Evolutionary conservation across 2,329 filamentous ascomycete species (phyloP), one percentile per base, ranked within the genome.

Genomic region (Curvularia sp.): DNA sequence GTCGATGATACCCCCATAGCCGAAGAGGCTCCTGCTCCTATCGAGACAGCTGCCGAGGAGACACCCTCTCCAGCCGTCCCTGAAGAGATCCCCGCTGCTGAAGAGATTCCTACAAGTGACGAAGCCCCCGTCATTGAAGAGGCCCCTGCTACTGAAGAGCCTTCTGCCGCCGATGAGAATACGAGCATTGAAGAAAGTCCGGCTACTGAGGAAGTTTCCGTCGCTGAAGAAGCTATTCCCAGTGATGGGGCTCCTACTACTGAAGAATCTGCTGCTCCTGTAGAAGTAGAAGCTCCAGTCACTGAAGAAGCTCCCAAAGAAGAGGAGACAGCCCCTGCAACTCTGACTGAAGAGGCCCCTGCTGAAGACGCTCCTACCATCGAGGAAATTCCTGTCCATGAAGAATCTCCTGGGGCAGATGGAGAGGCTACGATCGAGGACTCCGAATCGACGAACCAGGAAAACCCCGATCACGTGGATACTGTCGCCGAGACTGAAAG

Each of bases 351-450:
- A 21, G 38, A 41, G 12, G 38, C 8, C 10, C 18, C 9, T 5
- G 9, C 19, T n/a, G 61, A 61, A 18, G 61, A 65, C 3, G 13
- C 21, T 34, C 15, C 27, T 2, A 21, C 21, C 28, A 8, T 45
- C n/a, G 28, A 23, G 28, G 10, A 34, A 32, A 18, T 13, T 12
- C 12, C 52, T 8, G 45, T 25, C 5, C 1, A 46, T n/a, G 30
- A 45, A 12, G 32, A 27, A 5, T 13, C 21, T 3, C 27, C 43
- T 18, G 15, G 9, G 18, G 8, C 21, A 8, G 23, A 27, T 5
- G 23, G 21, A 43, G 36, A 42, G 39, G 23, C 23, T 43, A 13
- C 7, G 13, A 13, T 23, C 21, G 41, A 43, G 41, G 15, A 27
- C 10, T 15, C 12, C 10, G 23, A 13, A 25, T 3, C 12, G n/a